Evolutionary conservation across 305 asterid species (phyloP).

Genomic region (Withania somnifera): DNA sequence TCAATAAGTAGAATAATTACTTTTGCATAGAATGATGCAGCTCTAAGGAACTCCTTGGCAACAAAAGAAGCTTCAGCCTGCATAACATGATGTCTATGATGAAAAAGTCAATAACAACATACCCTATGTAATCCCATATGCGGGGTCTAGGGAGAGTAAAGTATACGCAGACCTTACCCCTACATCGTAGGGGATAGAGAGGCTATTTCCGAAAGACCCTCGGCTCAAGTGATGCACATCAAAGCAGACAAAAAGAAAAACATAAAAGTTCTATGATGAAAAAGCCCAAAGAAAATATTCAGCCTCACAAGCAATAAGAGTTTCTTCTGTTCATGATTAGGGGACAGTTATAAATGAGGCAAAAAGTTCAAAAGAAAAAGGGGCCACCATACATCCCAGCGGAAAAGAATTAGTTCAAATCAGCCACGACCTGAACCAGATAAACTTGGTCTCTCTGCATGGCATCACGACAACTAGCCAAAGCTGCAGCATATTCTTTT

Average conservation of each 20-base stretch:
- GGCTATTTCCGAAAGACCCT: no score
- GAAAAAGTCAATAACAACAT: no score
- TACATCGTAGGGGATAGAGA: no score
- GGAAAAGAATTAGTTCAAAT: slow-evolving; percentile 8
- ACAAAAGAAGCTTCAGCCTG: slow-evolving; percentile 94
- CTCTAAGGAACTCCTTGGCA: slow-evolving; percentile 81
- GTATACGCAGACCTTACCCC: no score
- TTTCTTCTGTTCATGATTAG: background rate
- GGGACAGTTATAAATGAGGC: background rate
- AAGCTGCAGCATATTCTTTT: slow-evolving; percentile 81
- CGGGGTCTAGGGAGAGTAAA: no score
- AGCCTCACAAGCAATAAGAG: background rate
- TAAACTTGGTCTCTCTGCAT: slow-evolving; percentile 96
- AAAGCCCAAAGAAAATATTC: background rate
- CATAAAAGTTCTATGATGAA: no score
- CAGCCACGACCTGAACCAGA: slow-evolving; percentile 59
- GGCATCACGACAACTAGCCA: slow-evolving; percentile 82
- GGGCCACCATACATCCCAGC: slow-evolving; percentile 1
- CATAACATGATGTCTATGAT: slow-evolving; percentile 19
- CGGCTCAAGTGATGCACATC: no score
- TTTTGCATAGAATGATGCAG: slow-evolving; percentile 91
- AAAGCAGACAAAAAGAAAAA: no score
- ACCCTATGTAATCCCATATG: no score
- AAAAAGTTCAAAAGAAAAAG: background rate
- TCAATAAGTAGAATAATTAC: slow-evolving; percentile 26